Base-by-base conservation (phyloP, 495 filamentous ascomycete species). In the Mycothermus thermophilus region DNA sequence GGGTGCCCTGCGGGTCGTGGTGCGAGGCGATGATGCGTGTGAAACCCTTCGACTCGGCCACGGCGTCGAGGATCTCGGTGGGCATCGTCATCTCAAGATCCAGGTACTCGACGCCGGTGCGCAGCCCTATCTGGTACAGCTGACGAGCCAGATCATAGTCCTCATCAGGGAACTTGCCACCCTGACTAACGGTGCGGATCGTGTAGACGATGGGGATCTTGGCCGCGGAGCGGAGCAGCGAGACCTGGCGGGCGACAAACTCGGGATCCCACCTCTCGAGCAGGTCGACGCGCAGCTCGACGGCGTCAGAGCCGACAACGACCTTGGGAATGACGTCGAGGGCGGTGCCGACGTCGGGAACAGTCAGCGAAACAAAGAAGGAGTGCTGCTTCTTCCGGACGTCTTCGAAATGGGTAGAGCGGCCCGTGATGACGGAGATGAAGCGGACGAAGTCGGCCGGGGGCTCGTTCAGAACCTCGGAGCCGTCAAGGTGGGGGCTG, bases 171-270 rank as follows among this genome's bases (percentile, higher is more conserved):
- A 94, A 96, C 39, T 67, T 74, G 23, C 90, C 90, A 8, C 90
- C 90, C 57, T 97, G 90, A 37, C 74, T 74, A 41, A 72, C 62
- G 3, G 84, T 93, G 13, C 90, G 77, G 8, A 99, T 68, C 1
- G 90, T 96, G 64, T 93, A 99, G 47, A 99, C 86, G 11, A 96
- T 60, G 12, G 90, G 90, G 12, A 93, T 63, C n/a, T 74, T 63
- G n/a, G 75, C 74, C 11, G 66, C 66, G 12, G 75, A 75, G 31
- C 86, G 74, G 8, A 96, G 69, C 34, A 87, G 67, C 2, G 88
- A 75, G 18, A 96, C 64, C 46, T 96, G 86, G 28, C 78, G 74
- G 22, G 75, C 70, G 20, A 96, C 71, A 40, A 78, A 94, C 36
- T 93, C 83, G 0, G 68, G 67, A 8, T 69, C 57, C 12, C 79